Percentiles rank a stretch among this genome's conserved stretches.
Evolutionary conservation across 257 asterid species (phyloP).

Genomic region (Solanum microdontum): DNA sequence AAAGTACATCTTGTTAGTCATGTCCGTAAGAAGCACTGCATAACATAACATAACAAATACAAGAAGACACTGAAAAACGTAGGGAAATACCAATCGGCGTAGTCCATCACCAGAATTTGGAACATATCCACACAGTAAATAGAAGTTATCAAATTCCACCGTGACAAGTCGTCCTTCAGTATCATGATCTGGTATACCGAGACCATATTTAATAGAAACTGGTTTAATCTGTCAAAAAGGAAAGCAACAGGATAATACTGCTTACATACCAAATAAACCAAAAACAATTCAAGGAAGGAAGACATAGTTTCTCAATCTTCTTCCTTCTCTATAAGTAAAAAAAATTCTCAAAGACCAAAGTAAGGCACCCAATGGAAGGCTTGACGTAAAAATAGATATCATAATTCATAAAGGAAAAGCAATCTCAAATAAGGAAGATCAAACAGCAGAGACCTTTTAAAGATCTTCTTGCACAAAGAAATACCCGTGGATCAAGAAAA

Average conservation of each 20-base stretch:
- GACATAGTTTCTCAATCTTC: not conserved
- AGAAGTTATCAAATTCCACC: slow-evolving; percentile 67
- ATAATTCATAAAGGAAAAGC: not conserved
- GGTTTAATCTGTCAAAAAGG: slow-evolving; percentile 62
- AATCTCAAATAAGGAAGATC: not conserved
- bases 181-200: slow-evolving; percentile 86
- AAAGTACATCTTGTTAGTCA: slow-evolving; percentile 3
- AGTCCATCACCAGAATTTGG: slow-evolving; percentile 98
- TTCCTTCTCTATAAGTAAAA: not conserved
- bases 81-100: slow-evolving; percentile 54
- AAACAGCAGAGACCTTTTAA: not conserved
- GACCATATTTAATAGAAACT: slow-evolving; percentile 73
- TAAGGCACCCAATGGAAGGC: not conserved
- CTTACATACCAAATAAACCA: not conserved
- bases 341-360: not conserved
- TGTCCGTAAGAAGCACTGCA: not conserved
- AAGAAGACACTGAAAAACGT: not conserved
- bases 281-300: not conserved
- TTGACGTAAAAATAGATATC: not conserved
- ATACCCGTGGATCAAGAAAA: not conserved
- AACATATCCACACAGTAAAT: slow-evolving; percentile 63
- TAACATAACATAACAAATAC: not conserved
- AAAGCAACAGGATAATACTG: not conserved
- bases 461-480: not conserved
- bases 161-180: slow-evolving; percentile 94